Conservation (phyloP, 2,329 filamentous ascomycete species). For the Chaetomiaceae sp. region DNA sequence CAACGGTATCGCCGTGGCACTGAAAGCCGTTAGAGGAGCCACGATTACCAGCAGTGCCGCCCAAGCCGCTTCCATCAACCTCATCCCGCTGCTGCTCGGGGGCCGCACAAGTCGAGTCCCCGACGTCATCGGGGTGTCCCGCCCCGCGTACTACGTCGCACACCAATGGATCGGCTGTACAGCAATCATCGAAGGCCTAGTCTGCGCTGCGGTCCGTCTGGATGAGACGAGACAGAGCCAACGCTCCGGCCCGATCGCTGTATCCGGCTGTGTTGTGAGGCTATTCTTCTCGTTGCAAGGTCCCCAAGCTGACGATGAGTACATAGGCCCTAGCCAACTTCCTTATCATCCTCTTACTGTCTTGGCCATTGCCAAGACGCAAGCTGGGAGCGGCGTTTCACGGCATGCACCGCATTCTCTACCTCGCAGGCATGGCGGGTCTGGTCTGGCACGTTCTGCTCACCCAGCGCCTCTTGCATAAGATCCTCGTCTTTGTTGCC, state of each 20-base stretch:
- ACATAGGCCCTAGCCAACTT: conserved; percentile 6
- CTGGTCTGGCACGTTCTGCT: conserved; percentile 7
- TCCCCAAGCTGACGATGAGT: conserved; percentile 3
- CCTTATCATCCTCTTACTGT: conserved; percentile 5
- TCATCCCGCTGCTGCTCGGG: conserved; percentile 5
- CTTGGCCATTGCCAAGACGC: neutral
- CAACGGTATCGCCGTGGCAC: conserved; percentile 3
- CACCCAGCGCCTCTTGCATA: conserved; percentile 2
- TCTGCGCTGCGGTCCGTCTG: neutral
- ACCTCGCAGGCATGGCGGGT: conserved; percentile 2
- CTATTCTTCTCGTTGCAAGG: conserved; percentile 1
- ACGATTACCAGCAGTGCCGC: conserved; percentile 6
- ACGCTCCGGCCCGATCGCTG: neutral
- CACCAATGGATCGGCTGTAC: conserved; percentile 5
- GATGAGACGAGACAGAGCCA: neutral
- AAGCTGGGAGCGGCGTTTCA: conserved; percentile 4
- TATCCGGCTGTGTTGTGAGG: conserved; percentile 7
- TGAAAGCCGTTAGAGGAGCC: conserved; percentile 2
- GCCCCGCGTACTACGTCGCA: conserved; percentile 4
- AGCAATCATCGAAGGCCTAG: conserved; percentile 5
- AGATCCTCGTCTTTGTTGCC: conserved; percentile 7
- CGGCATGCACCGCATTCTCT: conserved; percentile 3
- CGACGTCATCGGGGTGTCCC: conserved; percentile 5
- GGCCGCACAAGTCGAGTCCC: conserved; percentile 5
- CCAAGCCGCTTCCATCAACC: conserved; percentile 9